Percentiles rank a stretch among this genome's conserved stretches.
phyloP scores from a whole-genome alignment of 805 yeast species.

The Starmerella ratchasimensis region DNA sequence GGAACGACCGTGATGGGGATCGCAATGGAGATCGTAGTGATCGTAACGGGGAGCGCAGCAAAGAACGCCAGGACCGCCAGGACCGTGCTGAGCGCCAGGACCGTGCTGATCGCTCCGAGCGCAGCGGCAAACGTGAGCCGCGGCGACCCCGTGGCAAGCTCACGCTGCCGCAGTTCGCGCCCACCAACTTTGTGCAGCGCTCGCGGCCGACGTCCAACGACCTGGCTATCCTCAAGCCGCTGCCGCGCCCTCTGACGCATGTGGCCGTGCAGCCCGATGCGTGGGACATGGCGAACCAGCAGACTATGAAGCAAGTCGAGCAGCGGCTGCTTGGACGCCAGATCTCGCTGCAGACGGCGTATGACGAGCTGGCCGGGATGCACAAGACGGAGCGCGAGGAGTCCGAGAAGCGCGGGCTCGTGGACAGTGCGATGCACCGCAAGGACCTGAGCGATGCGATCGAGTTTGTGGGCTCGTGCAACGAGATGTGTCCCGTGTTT shows the following conservation, averaged over 20 bases:
- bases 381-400: conserved; percentile 58
- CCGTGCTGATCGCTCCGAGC: no score
- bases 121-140: no score
- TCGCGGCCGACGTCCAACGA: conserved; percentile 8
- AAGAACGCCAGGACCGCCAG: no score
- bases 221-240: conserved; percentile 8
- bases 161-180: conserved; percentile 7
- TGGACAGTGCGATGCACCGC: conserved; percentile 72
- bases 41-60: no score
- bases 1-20: no score
- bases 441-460: conserved; percentile 84
- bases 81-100: no score
- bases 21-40: no score
- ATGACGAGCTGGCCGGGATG: conserved; percentile 54
- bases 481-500: conserved; percentile 88
- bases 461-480: conserved; percentile 71
- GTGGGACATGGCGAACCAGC: conserved; percentile 73
- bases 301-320: conserved; percentile 37
- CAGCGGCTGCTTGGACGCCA: conserved; percentile 33
- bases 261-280: conserved; percentile 5
- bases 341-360: conserved; percentile 51
- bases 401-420: conserved; percentile 71
- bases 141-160: no score
- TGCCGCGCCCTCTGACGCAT: conserved; percentile 9
- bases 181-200: conserved; percentile 1